A percentile compares a stretch with the other conserved stretches of the same genome.
phyloP scores from a whole-genome alignment of 495 filamentous ascomycete species.

The Neurospora discreta region DNA sequence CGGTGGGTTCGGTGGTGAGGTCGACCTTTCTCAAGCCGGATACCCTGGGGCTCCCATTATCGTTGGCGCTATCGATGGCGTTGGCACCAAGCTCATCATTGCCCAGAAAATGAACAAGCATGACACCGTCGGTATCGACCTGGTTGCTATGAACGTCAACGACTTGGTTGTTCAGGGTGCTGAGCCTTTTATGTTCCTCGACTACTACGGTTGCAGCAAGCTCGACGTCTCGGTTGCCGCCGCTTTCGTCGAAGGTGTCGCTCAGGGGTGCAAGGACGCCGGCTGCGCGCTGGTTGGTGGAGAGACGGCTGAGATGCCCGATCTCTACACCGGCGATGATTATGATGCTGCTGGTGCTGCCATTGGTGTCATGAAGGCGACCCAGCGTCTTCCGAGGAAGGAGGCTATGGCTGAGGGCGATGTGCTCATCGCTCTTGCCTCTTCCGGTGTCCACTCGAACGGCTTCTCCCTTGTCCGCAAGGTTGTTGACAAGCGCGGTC shows the following conservation, averaged over 20 bases:
- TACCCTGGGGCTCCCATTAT: slow-evolving; percentile 65
- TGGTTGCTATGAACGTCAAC: slow-evolving; percentile 98
- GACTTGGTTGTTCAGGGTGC: slow-evolving; percentile 93
- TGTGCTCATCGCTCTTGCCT: slow-evolving; percentile 70
- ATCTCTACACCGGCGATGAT: slow-evolving; percentile 69
- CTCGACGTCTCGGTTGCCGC: slow-evolving; percentile 67
- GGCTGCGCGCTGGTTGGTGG: slow-evolving; percentile 87
- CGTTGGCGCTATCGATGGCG: slow-evolving; percentile 86
- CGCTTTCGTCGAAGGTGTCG: slow-evolving; percentile 77
- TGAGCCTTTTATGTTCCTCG: slow-evolving; percentile 86
- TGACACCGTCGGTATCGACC: slow-evolving; percentile 85
- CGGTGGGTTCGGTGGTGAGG: slow-evolving; percentile 87
- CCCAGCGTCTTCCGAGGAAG: slow-evolving; percentile 61
- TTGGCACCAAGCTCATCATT: slow-evolving; percentile 93
- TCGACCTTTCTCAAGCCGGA: slow-evolving; percentile 68
- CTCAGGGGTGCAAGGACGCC: slow-evolving; percentile 68
- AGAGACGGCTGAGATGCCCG: slow-evolving; percentile 97
- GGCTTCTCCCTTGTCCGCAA: slow-evolving; percentile 89
- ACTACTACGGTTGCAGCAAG: slow-evolving; percentile 86
- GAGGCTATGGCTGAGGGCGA: slow-evolving; percentile 70
- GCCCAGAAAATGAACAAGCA: slow-evolving; percentile 81
- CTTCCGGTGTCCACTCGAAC: slow-evolving; percentile 83
- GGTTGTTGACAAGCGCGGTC: slow-evolving; percentile 61
- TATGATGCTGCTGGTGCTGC: slow-evolving; percentile 88
- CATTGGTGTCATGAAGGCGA: slow-evolving; percentile 65